Base-by-base conservation (phyloP, 2,329 filamentous ascomycete genomes). In the Dothideomycetes sp. region DNA sequence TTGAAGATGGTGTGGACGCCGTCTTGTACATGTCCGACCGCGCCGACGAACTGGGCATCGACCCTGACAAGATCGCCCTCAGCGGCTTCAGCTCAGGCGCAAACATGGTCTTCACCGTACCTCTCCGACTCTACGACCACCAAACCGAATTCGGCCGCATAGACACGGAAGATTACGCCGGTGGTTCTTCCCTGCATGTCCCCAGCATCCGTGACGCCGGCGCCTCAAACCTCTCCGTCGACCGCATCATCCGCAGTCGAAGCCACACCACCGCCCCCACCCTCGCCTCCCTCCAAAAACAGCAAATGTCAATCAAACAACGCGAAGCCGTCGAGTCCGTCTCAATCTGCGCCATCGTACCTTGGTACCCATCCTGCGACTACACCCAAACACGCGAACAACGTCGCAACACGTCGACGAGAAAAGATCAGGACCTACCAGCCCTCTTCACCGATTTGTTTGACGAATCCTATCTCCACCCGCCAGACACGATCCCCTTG, bases 11-110 rank as follows among this genome's bases (percentile, higher is more conserved):
- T 15, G 75, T 75, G 5, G 74, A 77, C 44, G 73, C 76, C 2
- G 59, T 81, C 15, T 59, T 78, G 4, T 78, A 74, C 56, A 63
- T 80, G 4, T 68, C 73, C 23, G 58, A 67, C 20, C 63, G 79
- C 51, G 73, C 74, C 0, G 59, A 65, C 4, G 71, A 76, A 37
- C 57, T 80, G 22, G 67, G 70, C 25, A 62, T 81, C 27, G 74
- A 80, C 51, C 57, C 68, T 2, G 66, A 69, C 20, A 72, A 73
- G 39, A 69, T 80, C 34, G 71, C 69, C 1, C 59, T 80, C 4
- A 74, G 69, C 18, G 76, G 76, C 16, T 81, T 81, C 59, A 78
- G 73, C 1, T 75, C 74, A 1, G 76, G 76, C 3, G 76, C 69
- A 15, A 80, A 80, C 54, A 69, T 80, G 58, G 68, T 69, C 28